A percentile compares a stretch with the other conserved stretches of the same genome.
Evolutionary conservation across 352 stramenopile genomes (phyloP).

Genomic region (Pythium dissotocum): DNA sequence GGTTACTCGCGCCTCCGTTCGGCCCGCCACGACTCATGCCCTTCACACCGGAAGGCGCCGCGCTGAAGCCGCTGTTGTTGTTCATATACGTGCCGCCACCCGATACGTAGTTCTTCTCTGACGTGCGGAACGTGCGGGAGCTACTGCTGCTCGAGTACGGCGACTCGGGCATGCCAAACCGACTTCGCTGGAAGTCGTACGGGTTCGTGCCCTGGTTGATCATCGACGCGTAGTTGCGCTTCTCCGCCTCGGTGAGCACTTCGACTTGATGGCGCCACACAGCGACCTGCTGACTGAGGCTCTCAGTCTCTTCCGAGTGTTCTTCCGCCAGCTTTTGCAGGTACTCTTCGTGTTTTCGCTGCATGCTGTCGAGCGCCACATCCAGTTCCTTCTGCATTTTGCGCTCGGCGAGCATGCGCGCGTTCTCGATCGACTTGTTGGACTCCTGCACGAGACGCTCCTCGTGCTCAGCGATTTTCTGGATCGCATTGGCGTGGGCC

Average conservation of each 20-base stretch:
- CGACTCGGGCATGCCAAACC: conserved; percentile 41
- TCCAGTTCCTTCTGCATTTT: conserved; percentile 58
- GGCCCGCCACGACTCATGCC: not conserved
- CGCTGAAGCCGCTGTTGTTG: conserved; percentile 8
- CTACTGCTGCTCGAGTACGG: conserved; percentile 21
- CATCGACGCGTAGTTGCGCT: conserved; percentile 71
- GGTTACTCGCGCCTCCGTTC: conserved; percentile 7
- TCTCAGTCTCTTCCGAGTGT: conserved; percentile 81
- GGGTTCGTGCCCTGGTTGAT: conserved; percentile 59
- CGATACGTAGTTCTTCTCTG: conserved; percentile 23
- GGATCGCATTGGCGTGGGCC: conserved; percentile 44
- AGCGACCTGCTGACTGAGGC: conserved; percentile 75
- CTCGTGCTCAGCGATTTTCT: conserved; percentile 62
- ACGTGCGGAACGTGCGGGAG: conserved; percentile 21
- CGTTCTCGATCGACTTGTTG: conserved; percentile 75
- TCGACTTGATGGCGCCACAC: conserved; percentile 86
- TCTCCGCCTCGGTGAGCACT: conserved; percentile 80
- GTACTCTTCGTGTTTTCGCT: conserved; percentile 71
- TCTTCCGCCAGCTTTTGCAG: conserved; percentile 80
- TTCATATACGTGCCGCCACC: not conserved
- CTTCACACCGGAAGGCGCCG: conserved; percentile 2
- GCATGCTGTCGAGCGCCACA: conserved; percentile 44
- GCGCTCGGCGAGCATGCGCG: conserved; percentile 54
- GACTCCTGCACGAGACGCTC: conserved; percentile 71
- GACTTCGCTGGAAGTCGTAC: conserved; percentile 57